Conservation (phyloP, 2,329 filamentous ascomycete genomes). For the Botrytis galanthina region DNA sequence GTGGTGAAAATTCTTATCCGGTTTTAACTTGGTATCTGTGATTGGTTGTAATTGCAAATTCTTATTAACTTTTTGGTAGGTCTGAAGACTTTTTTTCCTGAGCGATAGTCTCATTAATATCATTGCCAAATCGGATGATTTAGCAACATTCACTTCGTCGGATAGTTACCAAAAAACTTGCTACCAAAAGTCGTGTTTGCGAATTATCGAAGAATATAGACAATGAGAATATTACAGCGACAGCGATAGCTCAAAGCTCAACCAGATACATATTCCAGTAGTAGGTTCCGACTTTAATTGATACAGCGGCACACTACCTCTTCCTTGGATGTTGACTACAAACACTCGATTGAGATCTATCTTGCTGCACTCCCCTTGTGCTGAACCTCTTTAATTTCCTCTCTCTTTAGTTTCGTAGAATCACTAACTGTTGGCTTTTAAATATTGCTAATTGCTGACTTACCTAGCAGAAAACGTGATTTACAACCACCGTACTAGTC, state of each 20-base stretch:
- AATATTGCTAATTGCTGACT: rapidly evolving
- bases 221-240: rapidly evolving
- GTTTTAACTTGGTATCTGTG: not conserved
- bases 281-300: no score
- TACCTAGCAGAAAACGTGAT: no score
- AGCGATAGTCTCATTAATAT: not conserved
- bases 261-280: no score
- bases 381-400: no score
- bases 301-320: no score
- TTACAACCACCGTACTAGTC: no score
- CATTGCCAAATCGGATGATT: not conserved
- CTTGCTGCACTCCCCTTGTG: no score
- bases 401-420: no score
- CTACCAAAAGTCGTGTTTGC: not conserved
- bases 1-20: rapidly evolving
- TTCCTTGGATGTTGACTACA: no score
- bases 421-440: no score
- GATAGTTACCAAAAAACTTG: not conserved
- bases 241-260: no score
- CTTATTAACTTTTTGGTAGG: not conserved
- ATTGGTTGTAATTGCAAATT: not conserved
- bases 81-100: not conserved
- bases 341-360: no score
- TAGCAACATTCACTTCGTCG: not conserved
- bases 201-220: not conserved